Evolutionary conservation across 305 asterid genomes (phyloP), one percentile per base, ranked within the genome.

Genomic region (Solanum hybrid): DNA sequence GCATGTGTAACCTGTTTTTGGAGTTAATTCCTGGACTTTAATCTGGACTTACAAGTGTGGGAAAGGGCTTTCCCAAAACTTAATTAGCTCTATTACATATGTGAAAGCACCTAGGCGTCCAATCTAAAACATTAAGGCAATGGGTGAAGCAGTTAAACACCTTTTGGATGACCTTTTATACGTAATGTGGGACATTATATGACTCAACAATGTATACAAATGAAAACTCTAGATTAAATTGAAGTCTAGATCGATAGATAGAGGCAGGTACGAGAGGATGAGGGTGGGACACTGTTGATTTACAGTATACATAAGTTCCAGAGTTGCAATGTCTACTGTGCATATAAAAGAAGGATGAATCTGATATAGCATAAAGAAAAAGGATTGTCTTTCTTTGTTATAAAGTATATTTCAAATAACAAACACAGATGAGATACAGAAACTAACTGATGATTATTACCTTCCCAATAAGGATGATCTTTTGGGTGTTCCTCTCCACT

Each of bases 391-490:
- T 84, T 45, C 68, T 38, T 15, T 39, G 37, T 51, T 31, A 31
- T 29, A 31, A 51, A 84, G 39, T 6, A 29, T 84, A 84, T 84
- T 0, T 83, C 22, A 51, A 84, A 51, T 20, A 84, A 84, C 76
- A 84, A 84, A 84, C 29, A 51, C 88, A 57, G 27, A 51, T 51
- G 31, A 84, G 1, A 9, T 27, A 34, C 7, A 70, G 1, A 88
- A 77, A 72, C 65, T 72, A 22, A 87, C 65, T 34, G 27, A 45
- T 38, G 65, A 9, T 24, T 82, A 89, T 89, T 94, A 95, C 99
- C 98, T 96, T 97, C 89, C 98, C 99, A 65, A 97, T 95, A 89
- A 97, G 98, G 93, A 97, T 96, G 93, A 94, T 94, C 92, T 96
- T 97, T 91, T 97, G 99, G 5, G 99, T 94, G 92, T 94, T 93